Conservation (phyloP, 805 yeast genomes). For the Clavispora asparagi region DNA sequence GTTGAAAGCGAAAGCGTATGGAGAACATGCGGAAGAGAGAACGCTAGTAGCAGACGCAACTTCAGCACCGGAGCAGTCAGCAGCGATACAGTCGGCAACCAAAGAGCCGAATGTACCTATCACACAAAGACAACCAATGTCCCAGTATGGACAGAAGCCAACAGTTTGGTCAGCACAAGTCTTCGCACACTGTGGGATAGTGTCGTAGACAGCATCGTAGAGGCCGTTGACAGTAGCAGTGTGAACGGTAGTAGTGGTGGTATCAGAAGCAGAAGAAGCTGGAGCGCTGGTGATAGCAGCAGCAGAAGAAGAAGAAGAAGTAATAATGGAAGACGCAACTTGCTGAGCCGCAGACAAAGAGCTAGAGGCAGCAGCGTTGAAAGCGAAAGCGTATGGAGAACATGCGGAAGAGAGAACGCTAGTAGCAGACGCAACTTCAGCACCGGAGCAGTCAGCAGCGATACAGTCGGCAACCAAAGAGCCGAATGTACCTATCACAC, state of each 20-base stretch:
- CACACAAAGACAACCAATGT: conserved; percentile 13
- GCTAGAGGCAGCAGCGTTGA: background rate
- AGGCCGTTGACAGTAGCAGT: conserved; percentile 11
- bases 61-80: conserved; percentile 6
- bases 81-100: conserved; percentile 10
- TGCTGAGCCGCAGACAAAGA: background rate
- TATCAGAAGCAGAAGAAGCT: background rate
- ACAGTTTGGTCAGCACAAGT: conserved; percentile 5
- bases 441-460: conserved; percentile 7
- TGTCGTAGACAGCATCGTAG: conserved; percentile 8
- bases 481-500: conserved; percentile 8
- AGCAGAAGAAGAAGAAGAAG: background rate
- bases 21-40: conserved; percentile 3
- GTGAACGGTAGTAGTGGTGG: conserved; percentile 1
- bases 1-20: background rate
- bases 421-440: conserved; percentile 5
- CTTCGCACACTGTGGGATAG: conserved; percentile 9
- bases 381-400: background rate
- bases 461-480: conserved; percentile 8
- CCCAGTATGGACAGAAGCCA: conserved; percentile 12
- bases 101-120: conserved; percentile 5
- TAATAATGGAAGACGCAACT: background rate
- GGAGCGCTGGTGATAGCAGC: conserved; percentile 5
- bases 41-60: conserved; percentile 3
- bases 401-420: conserved; percentile 3